Percentiles rank a stretch among this genome's conserved stretches.
Conservation (phyloP, 129 eudicot species). For the Tagetes erecta region DNA sequence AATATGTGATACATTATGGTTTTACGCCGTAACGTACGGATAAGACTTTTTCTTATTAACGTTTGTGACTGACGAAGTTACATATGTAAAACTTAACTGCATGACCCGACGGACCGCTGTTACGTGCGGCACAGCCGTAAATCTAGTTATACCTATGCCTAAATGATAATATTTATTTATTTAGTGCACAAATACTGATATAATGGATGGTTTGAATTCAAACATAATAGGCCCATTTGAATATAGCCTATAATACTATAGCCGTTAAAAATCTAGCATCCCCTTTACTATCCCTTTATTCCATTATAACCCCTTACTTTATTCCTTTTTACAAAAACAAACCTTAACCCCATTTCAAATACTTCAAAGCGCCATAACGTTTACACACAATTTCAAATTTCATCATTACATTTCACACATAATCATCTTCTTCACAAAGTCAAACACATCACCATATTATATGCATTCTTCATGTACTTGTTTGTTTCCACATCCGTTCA, state of each 20-base stretch:
- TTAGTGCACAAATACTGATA: too few species aligned
- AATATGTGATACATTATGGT: too few species aligned
- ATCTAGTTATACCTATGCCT: too few species aligned
- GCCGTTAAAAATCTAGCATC: conserved; percentile 27
- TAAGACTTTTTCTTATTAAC: too few species aligned
- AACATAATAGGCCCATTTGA: neutral
- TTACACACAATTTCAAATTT: conserved; percentile 31
- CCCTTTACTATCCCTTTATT: conserved; percentile 8
- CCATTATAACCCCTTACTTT: neutral
- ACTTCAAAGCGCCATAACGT: conserved; percentile 36
- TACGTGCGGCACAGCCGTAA: too few species aligned
- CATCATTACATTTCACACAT: conserved; percentile 29
- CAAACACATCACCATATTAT: neutral
- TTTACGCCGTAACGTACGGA: too few species aligned
- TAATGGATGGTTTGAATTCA: conserved; percentile 3
- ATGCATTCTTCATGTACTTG: conserved; percentile 9
- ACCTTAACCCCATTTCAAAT: conserved; percentile 38
- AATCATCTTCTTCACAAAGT: conserved; percentile 19
- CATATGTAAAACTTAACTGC: too few species aligned
- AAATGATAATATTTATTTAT: too few species aligned
- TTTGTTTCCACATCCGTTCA: neutral
- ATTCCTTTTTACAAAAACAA: conserved; percentile 4
- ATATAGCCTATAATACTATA: conserved; percentile 15
- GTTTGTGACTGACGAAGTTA: too few species aligned
- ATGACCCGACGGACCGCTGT: too few species aligned